Conservation (phyloP, 83 land plant genomes). For the Picea abies region DNA sequence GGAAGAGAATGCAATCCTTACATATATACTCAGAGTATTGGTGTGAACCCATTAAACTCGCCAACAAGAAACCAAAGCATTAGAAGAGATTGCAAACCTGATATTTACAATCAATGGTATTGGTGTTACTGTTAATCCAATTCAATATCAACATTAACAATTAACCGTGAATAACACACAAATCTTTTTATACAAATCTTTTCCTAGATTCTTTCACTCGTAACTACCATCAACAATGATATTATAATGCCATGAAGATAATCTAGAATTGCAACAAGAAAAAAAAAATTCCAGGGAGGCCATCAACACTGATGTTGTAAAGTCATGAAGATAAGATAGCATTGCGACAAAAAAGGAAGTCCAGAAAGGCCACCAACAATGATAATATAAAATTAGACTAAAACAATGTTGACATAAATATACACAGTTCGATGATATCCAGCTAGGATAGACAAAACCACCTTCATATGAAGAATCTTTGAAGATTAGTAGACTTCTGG, state of each 20-base stretch:
- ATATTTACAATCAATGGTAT: no score
- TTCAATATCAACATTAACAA: no score
- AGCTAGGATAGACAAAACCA: background rate
- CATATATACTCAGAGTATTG: no score
- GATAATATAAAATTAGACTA: background rate
- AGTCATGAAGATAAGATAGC: background rate
- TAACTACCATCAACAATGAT: background rate
- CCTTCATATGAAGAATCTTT: constrained; percentile 93
- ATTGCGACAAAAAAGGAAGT: background rate
- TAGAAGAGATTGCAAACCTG: no score
- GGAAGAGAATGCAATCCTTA: no score
- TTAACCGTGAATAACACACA: no score
- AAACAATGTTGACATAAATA: background rate
- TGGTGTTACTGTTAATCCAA: no score
- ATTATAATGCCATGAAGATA: background rate
- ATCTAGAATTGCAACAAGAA: background rate
- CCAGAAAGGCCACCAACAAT: background rate
- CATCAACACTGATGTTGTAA: background rate
- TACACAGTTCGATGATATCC: background rate
- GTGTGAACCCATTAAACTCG: no score
- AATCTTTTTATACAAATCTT: no score
- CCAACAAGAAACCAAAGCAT: no score
- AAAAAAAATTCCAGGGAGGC: background rate
- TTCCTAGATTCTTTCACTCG: no score
- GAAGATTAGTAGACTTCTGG: constrained; percentile 87